Evolutionary conservation across 495 filamentous ascomycete genomes (phyloP).

Genomic region (Melanomma pulvis-pyrius): DNA sequence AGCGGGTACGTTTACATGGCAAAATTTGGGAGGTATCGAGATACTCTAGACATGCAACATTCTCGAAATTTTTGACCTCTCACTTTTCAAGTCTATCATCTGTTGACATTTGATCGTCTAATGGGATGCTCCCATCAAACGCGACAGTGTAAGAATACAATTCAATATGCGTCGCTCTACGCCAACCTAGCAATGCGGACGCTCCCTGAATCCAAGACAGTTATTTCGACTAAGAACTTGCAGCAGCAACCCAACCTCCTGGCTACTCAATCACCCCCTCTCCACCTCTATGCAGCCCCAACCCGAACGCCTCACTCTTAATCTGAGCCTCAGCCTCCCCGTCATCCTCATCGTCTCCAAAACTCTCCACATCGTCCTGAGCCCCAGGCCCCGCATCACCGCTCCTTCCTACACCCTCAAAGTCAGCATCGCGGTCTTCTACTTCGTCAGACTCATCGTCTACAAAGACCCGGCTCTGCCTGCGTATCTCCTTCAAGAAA

Average conservation of each 20-base stretch:
- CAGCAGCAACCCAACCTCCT: neutral
- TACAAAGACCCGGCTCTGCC: constrained; percentile 66
- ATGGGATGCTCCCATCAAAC: neutral
- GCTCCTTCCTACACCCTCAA: neutral
- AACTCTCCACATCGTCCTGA: constrained; percentile 6
- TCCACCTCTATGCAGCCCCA: neutral
- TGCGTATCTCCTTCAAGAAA: constrained; percentile 60
- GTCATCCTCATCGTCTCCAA: constrained; percentile 20
- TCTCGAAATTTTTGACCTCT: no score
- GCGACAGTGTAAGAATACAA: neutral
- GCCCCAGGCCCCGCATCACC: neutral
- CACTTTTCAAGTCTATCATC: no score
- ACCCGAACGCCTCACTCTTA: neutral
- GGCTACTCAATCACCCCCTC: neutral
- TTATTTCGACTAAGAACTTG: neutral
- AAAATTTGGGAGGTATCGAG: no score
- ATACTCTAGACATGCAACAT: no score
- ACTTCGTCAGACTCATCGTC: constrained; percentile 47
- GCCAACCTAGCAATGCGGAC: no score
- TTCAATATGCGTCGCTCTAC: neutral
- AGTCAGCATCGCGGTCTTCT: neutral
- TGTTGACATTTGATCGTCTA: no score
- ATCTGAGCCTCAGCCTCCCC: neutral
- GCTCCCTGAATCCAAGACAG: neutral
- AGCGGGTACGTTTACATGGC: no score